phyloP scores from a whole-genome alignment of 1,284 basidiomycete species.

The Mycocalia duriaeana region DNA sequence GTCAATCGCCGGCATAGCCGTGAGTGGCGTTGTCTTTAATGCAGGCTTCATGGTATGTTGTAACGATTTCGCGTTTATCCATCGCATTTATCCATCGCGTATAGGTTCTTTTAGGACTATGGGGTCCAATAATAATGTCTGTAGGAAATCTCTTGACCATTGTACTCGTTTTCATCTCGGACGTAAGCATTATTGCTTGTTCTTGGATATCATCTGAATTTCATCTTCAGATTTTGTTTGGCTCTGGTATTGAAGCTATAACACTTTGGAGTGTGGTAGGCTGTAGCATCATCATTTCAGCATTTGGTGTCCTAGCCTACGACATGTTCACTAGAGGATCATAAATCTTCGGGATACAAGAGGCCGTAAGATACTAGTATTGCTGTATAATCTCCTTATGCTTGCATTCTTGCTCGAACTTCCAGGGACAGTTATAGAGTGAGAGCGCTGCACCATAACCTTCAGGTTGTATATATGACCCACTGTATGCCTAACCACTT shows the following conservation, averaged over 20 bases:
- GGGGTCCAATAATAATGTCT: constrained; percentile 83
- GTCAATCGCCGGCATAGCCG: constrained; percentile 57
- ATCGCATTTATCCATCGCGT: constrained; percentile 9
- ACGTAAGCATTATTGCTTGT: constrained; percentile 35
- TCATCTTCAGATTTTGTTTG: constrained; percentile 40
- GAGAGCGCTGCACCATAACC: no score
- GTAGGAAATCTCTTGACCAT: constrained; percentile 83
- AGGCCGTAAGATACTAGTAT: no score
- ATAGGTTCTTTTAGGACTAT: constrained; percentile 71
- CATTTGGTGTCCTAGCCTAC: constrained; percentile 69
- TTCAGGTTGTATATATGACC: no score
- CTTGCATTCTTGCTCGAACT: no score
- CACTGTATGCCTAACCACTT: no score
- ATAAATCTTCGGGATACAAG: constrained; percentile 6
- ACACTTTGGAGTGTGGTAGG: constrained; percentile 65
- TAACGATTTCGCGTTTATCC: constrained; percentile 4
- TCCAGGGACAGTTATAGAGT: no score
- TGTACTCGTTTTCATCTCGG: constrained; percentile 72
- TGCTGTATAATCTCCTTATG: no score
- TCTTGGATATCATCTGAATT: not conserved
- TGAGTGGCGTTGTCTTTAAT: constrained; percentile 70
- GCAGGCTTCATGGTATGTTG: constrained; percentile 67
- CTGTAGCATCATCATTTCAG: constrained; percentile 62
- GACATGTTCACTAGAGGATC: constrained; percentile 47
- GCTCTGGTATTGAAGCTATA: constrained; percentile 47